Conservation (phyloP, 2,329 filamentous ascomycete species). For the Curvularia eragrostidis region DNA sequence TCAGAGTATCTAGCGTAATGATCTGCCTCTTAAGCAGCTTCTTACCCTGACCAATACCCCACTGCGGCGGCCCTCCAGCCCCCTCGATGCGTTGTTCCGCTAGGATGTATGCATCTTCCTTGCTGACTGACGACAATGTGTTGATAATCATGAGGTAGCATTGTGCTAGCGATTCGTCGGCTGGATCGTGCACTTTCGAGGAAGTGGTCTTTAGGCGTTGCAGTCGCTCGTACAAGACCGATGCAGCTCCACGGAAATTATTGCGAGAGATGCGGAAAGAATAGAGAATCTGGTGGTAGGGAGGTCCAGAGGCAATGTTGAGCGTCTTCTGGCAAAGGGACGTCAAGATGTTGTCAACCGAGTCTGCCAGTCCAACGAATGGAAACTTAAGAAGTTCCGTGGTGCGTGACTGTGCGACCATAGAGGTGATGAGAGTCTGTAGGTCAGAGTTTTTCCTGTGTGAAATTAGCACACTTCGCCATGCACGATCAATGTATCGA, state of each 20-base stretch:
- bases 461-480: slow-evolving; percentile 21
- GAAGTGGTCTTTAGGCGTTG: slow-evolving; percentile 56
- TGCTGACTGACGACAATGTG: slow-evolving; percentile 82
- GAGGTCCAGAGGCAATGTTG: slow-evolving; percentile 66
- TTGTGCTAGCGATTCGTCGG: slow-evolving; percentile 66
- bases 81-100: slow-evolving; percentile 58
- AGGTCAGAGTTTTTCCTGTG: slow-evolving; percentile 70
- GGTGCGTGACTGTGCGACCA: slow-evolving; percentile 46
- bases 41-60: slow-evolving; percentile 44
- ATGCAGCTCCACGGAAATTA: slow-evolving; percentile 81
- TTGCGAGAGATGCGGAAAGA: slow-evolving; percentile 84
- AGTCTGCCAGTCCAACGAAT: slow-evolving; percentile 76
- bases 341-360: slow-evolving; percentile 79
- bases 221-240: slow-evolving; percentile 63
- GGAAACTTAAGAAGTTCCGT: slow-evolving; percentile 71
- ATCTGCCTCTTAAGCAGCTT: slow-evolving; percentile 70
- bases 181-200: slow-evolving; percentile 51
- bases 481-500: neutral
- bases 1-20: slow-evolving; percentile 82
- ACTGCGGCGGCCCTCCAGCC: slow-evolving; percentile 32
- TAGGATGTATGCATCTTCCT: slow-evolving; percentile 82
- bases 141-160: slow-evolving; percentile 94
- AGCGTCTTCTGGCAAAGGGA: slow-evolving; percentile 73
- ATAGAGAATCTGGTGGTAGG: slow-evolving; percentile 89
- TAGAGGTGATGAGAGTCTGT: slow-evolving; percentile 64